Base-by-base conservation (phyloP, 2,329 filamentous ascomycete species). In the Sporothrix schenckii region DNA sequence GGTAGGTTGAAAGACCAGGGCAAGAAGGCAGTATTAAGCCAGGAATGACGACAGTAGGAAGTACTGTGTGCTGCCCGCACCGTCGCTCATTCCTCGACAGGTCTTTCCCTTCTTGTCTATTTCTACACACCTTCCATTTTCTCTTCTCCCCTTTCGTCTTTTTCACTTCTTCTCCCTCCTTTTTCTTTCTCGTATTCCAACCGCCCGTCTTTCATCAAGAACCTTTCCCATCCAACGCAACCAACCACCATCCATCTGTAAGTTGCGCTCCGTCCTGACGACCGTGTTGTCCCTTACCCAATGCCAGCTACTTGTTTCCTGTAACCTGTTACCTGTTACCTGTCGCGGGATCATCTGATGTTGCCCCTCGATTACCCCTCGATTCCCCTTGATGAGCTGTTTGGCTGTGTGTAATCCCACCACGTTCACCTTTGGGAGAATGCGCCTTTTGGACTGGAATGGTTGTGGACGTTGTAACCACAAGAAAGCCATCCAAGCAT, bases 11-110 rank as follows among this genome's bases (percentile, higher is more conserved):
- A 58, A 16, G 41, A 67, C 34, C 52, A 27, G 11, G 52, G 34
- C 5, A 34, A 10, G 21, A 58, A 52, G 49, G 27, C 27, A 7
- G 34, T 34, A 34, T 6, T 34, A 34, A 34, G 34, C 34, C 34
- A 67, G 50, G 65, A 67, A 67, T 67, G 65, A 54, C 65, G 65
- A 67, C 65, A 67, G 13, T 39, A 41, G 4, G 27, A 30, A 30
- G 13, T 49, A 44, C 34, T 49, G 39, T 27, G 39, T 53, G 24
- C 47, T 58, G 52, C 49, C 34, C 52, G 30, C 34, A 9, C 34
- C 19, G 63, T 63, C 58, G 61, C 47, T 52, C 63, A 66, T 66
- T 50, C 63, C 63, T 34, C 19, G 27, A 14, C 63, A 47, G 63
- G 52, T 52, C 63, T 66, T 66, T 52, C 21, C 10, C n/a, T 21